These are phyloP conservation scores for Pseudocercospora crystallina DNA, from an alignment of 2,329 filamentous ascomycete genomes.

Conservation along the genomic window DNA sequence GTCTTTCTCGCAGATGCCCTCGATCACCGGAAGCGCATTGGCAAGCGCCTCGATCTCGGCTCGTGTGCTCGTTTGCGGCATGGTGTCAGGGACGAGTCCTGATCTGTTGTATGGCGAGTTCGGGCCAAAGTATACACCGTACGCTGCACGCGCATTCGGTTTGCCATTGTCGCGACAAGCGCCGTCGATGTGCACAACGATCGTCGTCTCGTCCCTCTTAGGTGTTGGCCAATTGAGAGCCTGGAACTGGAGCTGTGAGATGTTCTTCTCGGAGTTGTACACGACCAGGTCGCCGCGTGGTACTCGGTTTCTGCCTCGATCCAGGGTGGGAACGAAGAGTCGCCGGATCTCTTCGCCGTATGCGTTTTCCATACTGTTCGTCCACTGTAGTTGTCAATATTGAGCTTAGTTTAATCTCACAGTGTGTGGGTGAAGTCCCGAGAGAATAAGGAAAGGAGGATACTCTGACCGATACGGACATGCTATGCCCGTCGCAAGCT, in stretches of 20 bases:
- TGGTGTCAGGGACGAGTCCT: not conserved
- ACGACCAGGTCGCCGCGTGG: not conserved
- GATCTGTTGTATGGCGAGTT: not conserved
- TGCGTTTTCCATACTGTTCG: too few species aligned
- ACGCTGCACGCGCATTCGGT: not conserved
- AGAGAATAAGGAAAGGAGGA: too few species aligned
- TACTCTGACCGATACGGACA: too few species aligned
- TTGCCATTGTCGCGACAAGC: slow-evolving; percentile 1
- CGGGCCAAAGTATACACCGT: slow-evolving; percentile 4
- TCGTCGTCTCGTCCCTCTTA: not conserved
- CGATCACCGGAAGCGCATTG: not conserved
- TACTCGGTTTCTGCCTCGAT: not conserved
- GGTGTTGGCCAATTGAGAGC: not conserved
- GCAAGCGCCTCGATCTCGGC: slow-evolving; percentile 2
- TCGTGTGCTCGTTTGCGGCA: slow-evolving; percentile 1
- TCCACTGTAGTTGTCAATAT: too few species aligned
- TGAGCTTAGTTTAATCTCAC: too few species aligned
- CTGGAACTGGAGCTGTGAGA: not conserved
- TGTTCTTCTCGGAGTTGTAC: not conserved
- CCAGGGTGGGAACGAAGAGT: not conserved
- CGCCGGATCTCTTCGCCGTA: too few species aligned
- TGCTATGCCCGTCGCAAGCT: too few species aligned
- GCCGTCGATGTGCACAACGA: slow-evolving; percentile 5
- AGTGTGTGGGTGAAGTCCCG: too few species aligned
- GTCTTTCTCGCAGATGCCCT: not conserved